Conservation (phyloP, 2,329 filamentous ascomycete genomes). For the Sphaerostilbella broomeana region DNA sequence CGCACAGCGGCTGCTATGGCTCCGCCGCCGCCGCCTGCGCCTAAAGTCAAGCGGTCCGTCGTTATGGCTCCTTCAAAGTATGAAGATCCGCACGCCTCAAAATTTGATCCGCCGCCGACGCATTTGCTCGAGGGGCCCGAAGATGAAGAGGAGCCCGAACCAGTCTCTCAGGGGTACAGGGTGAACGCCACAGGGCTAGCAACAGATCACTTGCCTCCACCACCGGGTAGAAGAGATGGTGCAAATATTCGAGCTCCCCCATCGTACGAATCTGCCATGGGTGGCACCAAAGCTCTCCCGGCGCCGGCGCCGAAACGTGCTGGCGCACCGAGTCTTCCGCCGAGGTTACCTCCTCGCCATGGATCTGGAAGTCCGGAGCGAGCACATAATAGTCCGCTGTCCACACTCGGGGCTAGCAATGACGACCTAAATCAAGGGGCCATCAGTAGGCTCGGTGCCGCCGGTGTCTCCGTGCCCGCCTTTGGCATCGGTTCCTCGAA, state of each 20-base stretch:
- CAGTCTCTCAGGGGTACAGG: conserved; percentile 57
- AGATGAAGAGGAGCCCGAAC: conserved; percentile 31
- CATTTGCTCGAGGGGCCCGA: conserved; percentile 2
- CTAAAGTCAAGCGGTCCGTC: conserved; percentile 21
- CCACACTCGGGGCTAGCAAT: conserved; percentile 25
- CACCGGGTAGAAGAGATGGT: conserved; percentile 51
- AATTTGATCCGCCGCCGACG: conserved; percentile 13
- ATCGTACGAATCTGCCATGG: conserved; percentile 25
- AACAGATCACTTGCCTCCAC: conserved; percentile 63
- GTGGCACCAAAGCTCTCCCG: conserved; percentile 18
- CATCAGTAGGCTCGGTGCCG: conserved; percentile 58
- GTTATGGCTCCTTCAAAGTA: conserved; percentile 29
- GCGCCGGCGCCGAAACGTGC: conserved; percentile 9
- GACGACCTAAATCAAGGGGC: conserved; percentile 49
- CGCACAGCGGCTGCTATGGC: conserved; percentile 36
- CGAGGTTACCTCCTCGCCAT: conserved; percentile 51
- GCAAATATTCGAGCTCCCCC: conserved; percentile 28
- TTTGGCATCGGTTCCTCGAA: conserved; percentile 58
- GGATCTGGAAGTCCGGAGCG: conserved; percentile 14
- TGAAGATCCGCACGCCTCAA: conserved; percentile 23
- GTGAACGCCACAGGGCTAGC: conserved; percentile 64
- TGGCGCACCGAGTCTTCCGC: conserved; percentile 57
- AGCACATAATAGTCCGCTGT: conserved; percentile 15
- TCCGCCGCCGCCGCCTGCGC: conserved; percentile 20
- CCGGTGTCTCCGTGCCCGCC: conserved; percentile 71